Evolutionary conservation across 164 flowering plant species (phyloP).

Genomic region (Aristolochia californica): DNA sequence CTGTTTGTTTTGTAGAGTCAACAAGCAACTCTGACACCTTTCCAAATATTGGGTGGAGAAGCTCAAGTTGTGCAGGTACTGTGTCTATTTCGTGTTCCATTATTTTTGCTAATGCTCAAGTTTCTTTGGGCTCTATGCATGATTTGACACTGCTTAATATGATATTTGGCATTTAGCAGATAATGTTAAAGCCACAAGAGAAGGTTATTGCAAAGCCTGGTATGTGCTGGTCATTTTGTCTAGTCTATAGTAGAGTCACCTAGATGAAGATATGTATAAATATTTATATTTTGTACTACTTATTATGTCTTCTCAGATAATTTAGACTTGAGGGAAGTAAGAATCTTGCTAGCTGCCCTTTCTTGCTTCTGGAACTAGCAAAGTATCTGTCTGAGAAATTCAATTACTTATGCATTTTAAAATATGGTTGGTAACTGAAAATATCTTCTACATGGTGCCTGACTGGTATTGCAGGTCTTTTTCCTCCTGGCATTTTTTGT

Average conservation of each 20-base stretch:
- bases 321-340: too few species aligned
- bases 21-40: slow-evolving; percentile 59
- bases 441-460: too few species aligned
- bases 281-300: background rate
- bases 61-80: slow-evolving; percentile 24
- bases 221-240: slow-evolving; percentile 16
- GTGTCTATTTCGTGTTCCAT: background rate
- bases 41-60: slow-evolving; percentile 85
- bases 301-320: background rate
- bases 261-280: background rate
- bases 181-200: slow-evolving; percentile 92
- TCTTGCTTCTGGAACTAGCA: too few species aligned
- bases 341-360: too few species aligned
- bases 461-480: too few species aligned
- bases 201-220: slow-evolving; percentile 81
- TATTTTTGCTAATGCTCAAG: background rate
- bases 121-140: background rate
- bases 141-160: background rate
- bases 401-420: too few species aligned
- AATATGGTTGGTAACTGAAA: too few species aligned
- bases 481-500: too few species aligned
- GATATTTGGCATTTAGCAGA: slow-evolving; percentile 34
- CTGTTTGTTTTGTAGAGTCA: slow-evolving; percentile 37
- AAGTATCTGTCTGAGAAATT: too few species aligned
- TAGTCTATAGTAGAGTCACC: too few species aligned